A percentile compares a stretch with the other conserved stretches of the same genome.
phyloP scores from a whole-genome alignment of 2,329 filamentous ascomycete genomes.

The Aspergillus carbonarius region DNA sequence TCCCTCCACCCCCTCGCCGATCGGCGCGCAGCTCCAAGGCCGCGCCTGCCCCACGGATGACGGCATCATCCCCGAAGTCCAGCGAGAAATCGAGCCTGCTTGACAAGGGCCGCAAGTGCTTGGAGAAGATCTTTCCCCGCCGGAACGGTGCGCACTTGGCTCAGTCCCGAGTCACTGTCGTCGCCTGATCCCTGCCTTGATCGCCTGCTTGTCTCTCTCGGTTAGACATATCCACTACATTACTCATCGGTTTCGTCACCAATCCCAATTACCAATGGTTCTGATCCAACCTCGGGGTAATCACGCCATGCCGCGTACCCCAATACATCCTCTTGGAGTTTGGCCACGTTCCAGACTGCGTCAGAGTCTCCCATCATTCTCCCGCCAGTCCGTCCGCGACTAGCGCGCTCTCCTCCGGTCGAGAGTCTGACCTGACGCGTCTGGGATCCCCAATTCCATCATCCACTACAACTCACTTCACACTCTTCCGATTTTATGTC shows the following conservation, averaged over 20 bases:
- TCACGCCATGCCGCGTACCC: neutral
- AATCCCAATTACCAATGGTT: neutral
- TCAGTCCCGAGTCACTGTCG: constrained; percentile 2
- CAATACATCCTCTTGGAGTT: neutral
- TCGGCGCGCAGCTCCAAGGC: constrained; percentile 1
- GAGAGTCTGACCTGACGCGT: neutral
- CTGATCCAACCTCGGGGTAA: neutral
- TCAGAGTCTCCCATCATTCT: neutral
- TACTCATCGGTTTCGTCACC: neutral
- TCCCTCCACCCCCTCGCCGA: neutral
- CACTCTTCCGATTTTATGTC: neutral
- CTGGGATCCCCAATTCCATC: neutral
- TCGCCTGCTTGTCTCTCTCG: neutral
- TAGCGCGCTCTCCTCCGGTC: constrained; percentile 1
- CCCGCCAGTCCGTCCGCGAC: neutral
- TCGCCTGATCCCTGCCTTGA: neutral
- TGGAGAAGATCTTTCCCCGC: constrained; percentile 6
- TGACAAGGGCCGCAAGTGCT: constrained; percentile 5
- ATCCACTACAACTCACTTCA: neutral
- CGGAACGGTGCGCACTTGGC: neutral
- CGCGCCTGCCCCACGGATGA: neutral
- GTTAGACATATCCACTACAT: neutral
- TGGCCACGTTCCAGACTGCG: neutral
- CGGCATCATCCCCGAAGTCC: neutral
- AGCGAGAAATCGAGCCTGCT: constrained; percentile 4